Conservation (phyloP, 1,284 basidiomycete genomes). For the Trichosporon ovoides region DNA sequence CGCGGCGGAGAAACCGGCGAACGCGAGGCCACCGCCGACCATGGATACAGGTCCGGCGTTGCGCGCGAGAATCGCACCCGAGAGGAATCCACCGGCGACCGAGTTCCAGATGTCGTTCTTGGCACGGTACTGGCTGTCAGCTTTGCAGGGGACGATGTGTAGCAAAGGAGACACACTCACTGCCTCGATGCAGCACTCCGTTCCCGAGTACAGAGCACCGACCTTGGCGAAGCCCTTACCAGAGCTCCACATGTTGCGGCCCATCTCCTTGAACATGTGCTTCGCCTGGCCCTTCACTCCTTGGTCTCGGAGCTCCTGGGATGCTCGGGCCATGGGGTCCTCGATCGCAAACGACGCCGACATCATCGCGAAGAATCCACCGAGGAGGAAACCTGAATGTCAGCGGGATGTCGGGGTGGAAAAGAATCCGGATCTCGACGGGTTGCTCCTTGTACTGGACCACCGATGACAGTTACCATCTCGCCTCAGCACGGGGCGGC, state of each 20-base stretch:
- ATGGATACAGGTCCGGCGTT: conserved; percentile 77
- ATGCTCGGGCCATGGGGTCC: conserved; percentile 75
- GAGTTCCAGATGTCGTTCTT: conserved; percentile 86
- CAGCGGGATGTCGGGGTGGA: background rate
- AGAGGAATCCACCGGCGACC: conserved; percentile 52
- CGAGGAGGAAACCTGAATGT: conserved; percentile 72
- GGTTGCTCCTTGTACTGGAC: too few species aligned
- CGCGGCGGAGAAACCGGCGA: conserved; percentile 82
- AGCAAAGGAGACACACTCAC: conserved; percentile 55
- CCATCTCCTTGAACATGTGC: conserved; percentile 91
- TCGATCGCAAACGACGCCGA: conserved; percentile 91
- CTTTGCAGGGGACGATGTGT: background rate
- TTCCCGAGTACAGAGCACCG: conserved; percentile 84
- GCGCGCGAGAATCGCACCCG: conserved; percentile 74
- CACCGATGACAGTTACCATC: too few species aligned
- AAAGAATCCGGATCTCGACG: background rate
- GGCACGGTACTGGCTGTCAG: conserved; percentile 70
- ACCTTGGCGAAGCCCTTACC: conserved; percentile 95
- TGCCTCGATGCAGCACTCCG: conserved; percentile 93
- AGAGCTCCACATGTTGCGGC: conserved; percentile 79
- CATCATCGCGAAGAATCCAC: conserved; percentile 95
- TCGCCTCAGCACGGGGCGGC: too few species aligned
- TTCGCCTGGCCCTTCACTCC: conserved; percentile 57
- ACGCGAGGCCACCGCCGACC: conserved; percentile 74
- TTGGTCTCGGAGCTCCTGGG: conserved; percentile 37